Base-by-base conservation (phyloP, 176 grass and related monocot species). In the Alloteropsis semialata region DNA sequence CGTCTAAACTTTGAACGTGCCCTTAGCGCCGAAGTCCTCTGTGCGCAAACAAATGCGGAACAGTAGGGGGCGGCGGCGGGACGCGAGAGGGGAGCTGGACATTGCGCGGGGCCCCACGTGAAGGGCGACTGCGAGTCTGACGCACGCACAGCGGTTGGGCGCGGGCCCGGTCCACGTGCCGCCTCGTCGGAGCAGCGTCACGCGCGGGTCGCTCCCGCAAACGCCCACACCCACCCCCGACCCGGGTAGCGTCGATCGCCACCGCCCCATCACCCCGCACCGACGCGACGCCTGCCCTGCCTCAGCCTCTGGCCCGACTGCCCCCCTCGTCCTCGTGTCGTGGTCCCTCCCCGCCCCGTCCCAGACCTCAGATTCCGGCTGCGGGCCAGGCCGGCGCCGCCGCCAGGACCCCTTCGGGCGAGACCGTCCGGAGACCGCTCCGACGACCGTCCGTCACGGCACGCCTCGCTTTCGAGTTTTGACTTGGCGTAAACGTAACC, bases 111-210 rank as follows among this genome's bases (percentile, higher is more conserved):
- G 50, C 3, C 37, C 68, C 82, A 69, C 62, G 36, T 36, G 73
- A 79, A 5, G 45, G 45, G 18, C 46, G 74, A 55, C 58, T 7
- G 74, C n/a, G 77, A 44, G 77, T 14, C 78, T 41, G 75, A 50
- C 67, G 60, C 87, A 3, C 74, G 19, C 72, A 22, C 74, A 71
- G 76, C 15, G 10, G 58, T 21, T 61, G 41, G 57, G 58, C 30
- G 33, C 3, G 78, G 82, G 44, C 13, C 84, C 90, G 62, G 51
- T 75, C 88, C 90, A 90, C 84, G 90, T 90, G 93, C 78, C 73
- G 75, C 91, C 93, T 76, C 85, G 73, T 85, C 65, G 82, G 90
- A 81, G 42, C 77, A 50, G 77, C 78, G 90, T 90, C 84, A 88
- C 79, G 15, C 16, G 34, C 59, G 57, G 19, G 63, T 55, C 21